Base-by-base conservation (phyloP, 1,284 basidiomycete species). In the Leccinum subrobustum region DNA sequence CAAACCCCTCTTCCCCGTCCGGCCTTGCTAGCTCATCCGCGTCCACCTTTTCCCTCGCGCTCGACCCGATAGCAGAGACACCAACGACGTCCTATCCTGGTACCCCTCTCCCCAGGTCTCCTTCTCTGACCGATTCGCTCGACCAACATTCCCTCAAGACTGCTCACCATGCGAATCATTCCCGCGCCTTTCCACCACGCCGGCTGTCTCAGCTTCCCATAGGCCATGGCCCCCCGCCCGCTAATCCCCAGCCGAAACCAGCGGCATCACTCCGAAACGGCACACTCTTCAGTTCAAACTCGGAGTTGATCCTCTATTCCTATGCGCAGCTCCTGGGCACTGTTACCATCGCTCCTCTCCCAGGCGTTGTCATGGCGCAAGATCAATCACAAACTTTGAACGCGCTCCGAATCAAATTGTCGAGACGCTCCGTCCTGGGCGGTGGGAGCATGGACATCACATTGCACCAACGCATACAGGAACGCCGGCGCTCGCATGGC, bases 241-340 rank as follows among this genome's bases (percentile, higher is more conserved):
- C 47, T 25, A 65, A 59, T 6, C 64, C 68, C 54, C 73, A 48
- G 6, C 33, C 65, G 12, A 66, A 56, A 47, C 18, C 61, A 2
- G 11, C 35, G 0, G 18, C 47, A 50, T 65, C 77, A 29, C 58
- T 74, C 61, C 77, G 76, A 31, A 76, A 77, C 4, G 72, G 79
- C 5, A 67, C 79, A 2, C 82, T 83, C 65, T 70, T 76, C 50
- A 72, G 76, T 51, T 67, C 79, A 2, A 83, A 83, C 59, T 81
- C 82, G 7, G 89, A 93, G 65, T 77, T 91, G 11, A 83, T 95
- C n/a, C 79, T 95, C 1, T 96, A 95, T 75, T 87, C 93, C 0
- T 95, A 95, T 70, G 91, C 89, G 0, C 93, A 95, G 66, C 80
- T 95, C 27, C 78, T 84, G n/a, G 93, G 93, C 3, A 83, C 79